A percentile compares a stretch with the other conserved stretches of the same genome.
Evolutionary conservation across 306 rosid genomes (phyloP).

Genomic region (Boehmeria nivea): DNA sequence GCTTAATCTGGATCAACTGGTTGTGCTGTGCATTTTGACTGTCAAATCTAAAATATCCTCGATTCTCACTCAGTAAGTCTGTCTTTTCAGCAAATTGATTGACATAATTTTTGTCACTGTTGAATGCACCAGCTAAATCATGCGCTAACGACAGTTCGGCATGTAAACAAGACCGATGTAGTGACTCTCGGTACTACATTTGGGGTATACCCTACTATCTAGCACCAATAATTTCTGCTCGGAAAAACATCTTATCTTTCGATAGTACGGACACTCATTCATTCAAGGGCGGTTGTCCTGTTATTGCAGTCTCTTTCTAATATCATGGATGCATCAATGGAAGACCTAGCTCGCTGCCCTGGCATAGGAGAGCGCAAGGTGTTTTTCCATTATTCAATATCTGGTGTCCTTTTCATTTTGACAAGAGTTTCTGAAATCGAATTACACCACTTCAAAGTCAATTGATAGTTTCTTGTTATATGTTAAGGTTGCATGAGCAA

Average conservation of each 20-base stretch:
- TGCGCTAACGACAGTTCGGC: slow-evolving; percentile 69
- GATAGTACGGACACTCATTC: not conserved
- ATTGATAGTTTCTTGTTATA: not conserved
- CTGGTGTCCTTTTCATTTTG: not conserved
- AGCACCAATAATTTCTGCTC: not conserved
- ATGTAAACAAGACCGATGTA: slow-evolving; percentile 91
- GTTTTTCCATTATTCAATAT: slow-evolving; percentile 16
- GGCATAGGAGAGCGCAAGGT: slow-evolving; percentile 99
- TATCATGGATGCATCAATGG: slow-evolving; percentile 96
- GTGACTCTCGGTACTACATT: slow-evolving; percentile 94
- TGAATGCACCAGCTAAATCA: slow-evolving; percentile 64
- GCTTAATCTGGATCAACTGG: no score
- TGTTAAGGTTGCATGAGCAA: not conserved
- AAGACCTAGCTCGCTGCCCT: slow-evolving; percentile 98
- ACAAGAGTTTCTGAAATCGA: not conserved
- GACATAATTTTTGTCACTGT: slow-evolving; percentile 26
- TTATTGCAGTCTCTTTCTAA: slow-evolving; percentile 75
- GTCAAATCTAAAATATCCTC: no score
- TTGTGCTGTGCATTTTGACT: no score
- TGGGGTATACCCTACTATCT: slow-evolving; percentile 57
- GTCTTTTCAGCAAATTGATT: no score
- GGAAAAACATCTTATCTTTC: not conserved
- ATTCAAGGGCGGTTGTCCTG: slow-evolving; percentile 12
- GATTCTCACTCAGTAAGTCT: no score
- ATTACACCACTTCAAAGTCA: not conserved